Evolutionary conservation across 129 eudicot genomes (phyloP).

Genomic region (Helianthus annuus): DNA sequence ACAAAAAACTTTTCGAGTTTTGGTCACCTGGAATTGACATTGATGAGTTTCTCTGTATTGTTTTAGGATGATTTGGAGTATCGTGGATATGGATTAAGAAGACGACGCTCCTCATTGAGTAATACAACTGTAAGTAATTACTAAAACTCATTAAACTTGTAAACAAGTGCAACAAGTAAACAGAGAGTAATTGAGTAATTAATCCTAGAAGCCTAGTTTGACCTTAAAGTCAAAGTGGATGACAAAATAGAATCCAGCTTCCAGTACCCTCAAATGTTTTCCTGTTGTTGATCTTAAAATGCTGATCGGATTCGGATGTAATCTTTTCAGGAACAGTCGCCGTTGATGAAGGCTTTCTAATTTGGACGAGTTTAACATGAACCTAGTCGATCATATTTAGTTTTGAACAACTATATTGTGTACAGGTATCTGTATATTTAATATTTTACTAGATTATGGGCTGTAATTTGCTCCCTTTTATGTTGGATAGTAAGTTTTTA

Average conservation of each 20-base stretch:
- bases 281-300: not conserved
- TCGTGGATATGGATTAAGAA: slow-evolving; percentile 51
- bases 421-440: slow-evolving; percentile 28
- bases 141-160: not conserved
- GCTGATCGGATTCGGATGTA: slow-evolving; percentile 12
- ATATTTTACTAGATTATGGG: slow-evolving; percentile 5
- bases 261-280: not conserved
- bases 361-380: slow-evolving; percentile 15
- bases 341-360: not conserved
- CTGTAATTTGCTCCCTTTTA: not conserved
- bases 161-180: not conserved
- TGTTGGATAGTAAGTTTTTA: not conserved
- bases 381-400: slow-evolving; percentile 18
- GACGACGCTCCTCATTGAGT: slow-evolving; percentile 9
- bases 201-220: not conserved
- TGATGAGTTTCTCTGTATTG: not conserved
- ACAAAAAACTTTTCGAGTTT: slow-evolving; percentile 4
- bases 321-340: slow-evolving; percentile 8
- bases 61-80: slow-evolving; percentile 76
- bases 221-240: slow-evolving; percentile 14
- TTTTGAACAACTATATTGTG: slow-evolving; percentile 11
- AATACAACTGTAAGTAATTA: slow-evolving; percentile 24
- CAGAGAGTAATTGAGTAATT: not conserved
- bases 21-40: slow-evolving; percentile 6
- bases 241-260: not conserved